These are phyloP conservation scores for Globisporangium cylindrosporum DNA, from an alignment of 352 stramenopile species.

Conservation along the genomic window DNA sequence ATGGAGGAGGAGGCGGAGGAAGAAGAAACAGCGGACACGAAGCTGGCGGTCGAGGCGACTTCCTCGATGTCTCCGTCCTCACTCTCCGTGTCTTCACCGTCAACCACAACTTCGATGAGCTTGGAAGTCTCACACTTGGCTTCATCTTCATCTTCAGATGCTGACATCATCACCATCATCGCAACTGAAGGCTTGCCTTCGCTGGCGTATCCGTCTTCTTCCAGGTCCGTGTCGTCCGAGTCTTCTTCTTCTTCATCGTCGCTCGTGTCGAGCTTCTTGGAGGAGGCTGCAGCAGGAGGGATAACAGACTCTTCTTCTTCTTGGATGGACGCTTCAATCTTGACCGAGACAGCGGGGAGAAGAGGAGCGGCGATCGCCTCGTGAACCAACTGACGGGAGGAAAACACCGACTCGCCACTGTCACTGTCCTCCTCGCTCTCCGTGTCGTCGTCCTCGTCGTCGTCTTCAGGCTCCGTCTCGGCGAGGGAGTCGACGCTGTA, in stretches of 20 bases:
- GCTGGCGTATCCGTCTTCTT: constrained; percentile 5
- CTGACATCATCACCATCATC: constrained; percentile 1
- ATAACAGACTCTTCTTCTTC: not conserved
- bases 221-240: constrained; percentile 1
- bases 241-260: constrained; percentile 4
- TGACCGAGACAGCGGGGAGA: not conserved
- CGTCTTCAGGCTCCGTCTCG: constrained; percentile 33
- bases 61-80: constrained; percentile 13
- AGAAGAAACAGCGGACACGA: not conserved
- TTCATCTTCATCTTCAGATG: not conserved
- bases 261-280: not conserved
- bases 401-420: constrained; percentile 7
- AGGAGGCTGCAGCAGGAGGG: not conserved
- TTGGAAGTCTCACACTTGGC: not conserved
- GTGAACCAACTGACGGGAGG: constrained; percentile 18
- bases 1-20: not conserved
- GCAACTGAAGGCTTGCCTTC: not conserved
- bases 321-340: constrained; percentile 1
- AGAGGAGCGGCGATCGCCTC: constrained; percentile 14
- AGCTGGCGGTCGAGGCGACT: not conserved
- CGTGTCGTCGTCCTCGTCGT: constrained; percentile 27
- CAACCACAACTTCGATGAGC: not conserved
- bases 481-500: constrained; percentile 28
- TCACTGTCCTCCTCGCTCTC: constrained; percentile 30
- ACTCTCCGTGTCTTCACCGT: constrained; percentile 19